phyloP scores from a whole-genome alignment of 1,139 yeast genomes.

The Debaryomyces subglobosus region DNA sequence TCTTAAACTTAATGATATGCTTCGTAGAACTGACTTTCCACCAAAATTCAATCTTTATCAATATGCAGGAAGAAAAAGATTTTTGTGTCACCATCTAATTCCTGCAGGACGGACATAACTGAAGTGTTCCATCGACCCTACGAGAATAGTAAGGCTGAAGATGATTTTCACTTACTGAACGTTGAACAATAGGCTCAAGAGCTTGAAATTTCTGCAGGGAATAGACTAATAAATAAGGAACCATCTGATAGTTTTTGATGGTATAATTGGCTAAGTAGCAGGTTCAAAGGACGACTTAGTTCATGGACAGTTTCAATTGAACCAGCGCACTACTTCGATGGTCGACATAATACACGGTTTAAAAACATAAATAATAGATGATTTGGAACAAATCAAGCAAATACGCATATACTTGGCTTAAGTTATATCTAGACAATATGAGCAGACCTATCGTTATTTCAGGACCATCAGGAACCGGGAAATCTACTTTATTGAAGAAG shows the following conservation, averaged over 20 bases:
- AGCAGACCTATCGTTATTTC: slow-evolving; percentile 86
- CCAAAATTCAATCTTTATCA: background rate
- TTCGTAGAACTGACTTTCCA: background rate
- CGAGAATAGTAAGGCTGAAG: background rate
- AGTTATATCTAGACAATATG: slow-evolving; percentile 17
- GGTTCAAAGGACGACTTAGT: background rate
- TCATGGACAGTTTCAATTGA: background rate
- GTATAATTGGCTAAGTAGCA: background rate
- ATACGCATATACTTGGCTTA: background rate
- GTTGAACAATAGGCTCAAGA: background rate
- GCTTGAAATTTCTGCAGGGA: background rate
- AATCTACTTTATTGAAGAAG: slow-evolving; percentile 88
- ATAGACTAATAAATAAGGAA: background rate
- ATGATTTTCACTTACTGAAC: background rate
- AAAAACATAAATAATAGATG: background rate
- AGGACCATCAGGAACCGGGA: slow-evolving; percentile 98
- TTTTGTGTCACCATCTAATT: background rate
- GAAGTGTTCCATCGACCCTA: background rate
- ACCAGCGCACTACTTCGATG: background rate
- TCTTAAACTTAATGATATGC: background rate
- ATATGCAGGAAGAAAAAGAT: background rate
- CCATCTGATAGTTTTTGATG: no score
- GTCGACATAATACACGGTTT: background rate
- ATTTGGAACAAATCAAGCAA: background rate
- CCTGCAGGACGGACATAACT: slow-evolving; percentile 1